Conservation (phyloP, 192 early-diverging fungal species). For the Hyaloraphidium curvatum region DNA sequence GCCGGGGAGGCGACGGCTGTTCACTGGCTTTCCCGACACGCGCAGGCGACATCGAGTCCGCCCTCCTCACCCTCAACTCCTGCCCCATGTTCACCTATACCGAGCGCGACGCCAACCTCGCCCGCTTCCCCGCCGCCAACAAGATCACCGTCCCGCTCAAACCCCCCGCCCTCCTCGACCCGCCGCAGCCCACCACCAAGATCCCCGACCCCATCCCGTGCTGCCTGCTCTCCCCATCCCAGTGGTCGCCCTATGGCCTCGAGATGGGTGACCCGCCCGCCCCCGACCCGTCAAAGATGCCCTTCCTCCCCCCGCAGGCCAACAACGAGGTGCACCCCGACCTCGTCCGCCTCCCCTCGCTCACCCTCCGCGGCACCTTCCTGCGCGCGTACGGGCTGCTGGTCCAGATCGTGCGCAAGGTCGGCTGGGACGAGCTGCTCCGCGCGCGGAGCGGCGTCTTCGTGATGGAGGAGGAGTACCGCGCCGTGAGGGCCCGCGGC, state of each 20-base stretch:
- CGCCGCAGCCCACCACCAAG: too few species aligned
- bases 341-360: slow-evolving; percentile 65
- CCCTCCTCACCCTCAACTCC: slow-evolving; percentile 85
- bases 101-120: slow-evolving; percentile 12
- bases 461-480: slow-evolving; percentile 99
- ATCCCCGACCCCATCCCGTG: too few species aligned
- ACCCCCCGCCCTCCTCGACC: not conserved
- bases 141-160: not conserved
- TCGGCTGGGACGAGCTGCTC: slow-evolving; percentile 95
- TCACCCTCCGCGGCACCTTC: slow-evolving; percentile 86
- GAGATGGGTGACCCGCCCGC: too few species aligned
- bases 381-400: slow-evolving; percentile 68
- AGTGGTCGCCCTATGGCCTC: too few species aligned
- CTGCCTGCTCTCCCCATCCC: too few species aligned
- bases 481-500: slow-evolving; percentile 41
- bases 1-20: not conserved
- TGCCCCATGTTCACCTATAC: slow-evolving; percentile 95
- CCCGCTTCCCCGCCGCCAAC: not conserved
- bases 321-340: slow-evolving; percentile 38
- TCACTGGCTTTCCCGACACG: too few species aligned
- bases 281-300: too few species aligned
- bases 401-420: slow-evolving; percentile 52
- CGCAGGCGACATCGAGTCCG: slow-evolving; percentile 22
- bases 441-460: slow-evolving; percentile 70
- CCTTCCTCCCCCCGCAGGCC: too few species aligned